Evolutionary conservation across 345 rosid genomes (phyloP).

Genomic region (Geranium rotundifolium): DNA sequence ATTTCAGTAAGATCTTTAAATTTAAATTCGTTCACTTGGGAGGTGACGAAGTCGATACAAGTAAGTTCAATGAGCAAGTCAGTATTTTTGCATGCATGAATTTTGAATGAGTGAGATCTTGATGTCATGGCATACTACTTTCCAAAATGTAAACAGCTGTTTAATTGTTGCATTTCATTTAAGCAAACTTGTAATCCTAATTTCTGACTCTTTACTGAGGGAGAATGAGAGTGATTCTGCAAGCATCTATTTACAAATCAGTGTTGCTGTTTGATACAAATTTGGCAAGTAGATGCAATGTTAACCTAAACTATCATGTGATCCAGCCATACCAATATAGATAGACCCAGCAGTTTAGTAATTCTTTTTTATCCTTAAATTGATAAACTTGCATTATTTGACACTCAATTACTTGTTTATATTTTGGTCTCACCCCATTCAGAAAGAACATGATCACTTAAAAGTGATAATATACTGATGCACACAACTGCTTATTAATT

Average conservation of each 20-base stretch:
- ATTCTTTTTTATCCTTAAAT: too few species aligned
- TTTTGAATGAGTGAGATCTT: not conserved
- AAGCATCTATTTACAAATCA: too few species aligned
- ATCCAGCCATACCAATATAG: too few species aligned
- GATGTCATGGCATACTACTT: not conserved
- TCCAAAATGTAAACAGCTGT: not conserved
- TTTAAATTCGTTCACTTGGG: conserved; percentile 68
- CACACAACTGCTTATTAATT: conserved; percentile 6
- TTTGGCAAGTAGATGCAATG: too few species aligned
- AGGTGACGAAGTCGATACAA: conserved; percentile 72
- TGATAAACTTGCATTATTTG: not conserved
- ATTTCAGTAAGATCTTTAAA: conserved; percentile 67
- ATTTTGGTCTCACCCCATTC: not conserved
- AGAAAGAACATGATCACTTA: not conserved
- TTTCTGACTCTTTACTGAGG: too few species aligned
- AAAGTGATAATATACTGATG: conserved; percentile 4
- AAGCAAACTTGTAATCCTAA: too few species aligned
- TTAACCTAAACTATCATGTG: too few species aligned
- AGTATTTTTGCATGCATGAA: not conserved
- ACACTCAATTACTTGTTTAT: not conserved
- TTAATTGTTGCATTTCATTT: too few species aligned
- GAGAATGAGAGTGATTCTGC: too few species aligned
- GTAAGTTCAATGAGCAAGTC: conserved; percentile 20
- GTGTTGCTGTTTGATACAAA: too few species aligned
- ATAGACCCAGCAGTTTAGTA: too few species aligned